phyloP scores from a whole-genome alignment of 2,329 filamentous ascomycete genomes.

The Gnomoniopsis smithogilvyi region DNA sequence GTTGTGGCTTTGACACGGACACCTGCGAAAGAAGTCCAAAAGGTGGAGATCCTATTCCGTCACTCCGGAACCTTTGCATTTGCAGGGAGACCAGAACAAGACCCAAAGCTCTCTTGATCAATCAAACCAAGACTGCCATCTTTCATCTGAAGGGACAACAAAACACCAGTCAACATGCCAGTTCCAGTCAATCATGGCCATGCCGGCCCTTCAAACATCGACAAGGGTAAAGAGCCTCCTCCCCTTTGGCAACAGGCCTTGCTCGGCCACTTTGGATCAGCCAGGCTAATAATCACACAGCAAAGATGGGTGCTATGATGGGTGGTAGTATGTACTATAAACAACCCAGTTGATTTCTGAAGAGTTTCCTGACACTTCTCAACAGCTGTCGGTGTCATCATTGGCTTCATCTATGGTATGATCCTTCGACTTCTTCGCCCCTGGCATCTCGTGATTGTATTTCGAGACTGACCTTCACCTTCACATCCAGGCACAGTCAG shows the following conservation, averaged over 20 bases:
- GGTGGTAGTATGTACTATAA: slow-evolving; percentile 76
- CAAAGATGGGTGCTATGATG: slow-evolving; percentile 99
- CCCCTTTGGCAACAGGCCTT: neutral
- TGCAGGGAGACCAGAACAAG: neutral
- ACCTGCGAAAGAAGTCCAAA: neutral
- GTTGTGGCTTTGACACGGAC: neutral
- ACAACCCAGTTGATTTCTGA: neutral
- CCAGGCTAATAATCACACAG: slow-evolving; percentile 46
- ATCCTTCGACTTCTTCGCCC: slow-evolving; percentile 7
- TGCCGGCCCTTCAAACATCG: slow-evolving; percentile 47
- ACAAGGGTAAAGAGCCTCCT: slow-evolving; percentile 45
- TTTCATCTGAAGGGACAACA: neutral
- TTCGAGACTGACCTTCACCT: neutral
- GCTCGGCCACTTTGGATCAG: neutral
- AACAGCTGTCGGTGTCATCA: slow-evolving; percentile 87
- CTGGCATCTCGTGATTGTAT: neutral
- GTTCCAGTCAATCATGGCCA: slow-evolving; percentile 27
- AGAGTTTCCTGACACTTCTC: neutral
- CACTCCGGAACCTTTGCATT: neutral
- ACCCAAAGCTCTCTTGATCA: neutral
- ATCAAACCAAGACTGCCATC: neutral
- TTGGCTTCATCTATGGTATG: slow-evolving; percentile 95
- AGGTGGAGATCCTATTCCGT: neutral
- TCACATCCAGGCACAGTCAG: slow-evolving; percentile 89
- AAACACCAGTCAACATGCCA: slow-evolving; percentile 26